phyloP scores from a whole-genome alignment of 768 basidiomycete genomes.

The Dioszegia aurantiaca region DNA sequence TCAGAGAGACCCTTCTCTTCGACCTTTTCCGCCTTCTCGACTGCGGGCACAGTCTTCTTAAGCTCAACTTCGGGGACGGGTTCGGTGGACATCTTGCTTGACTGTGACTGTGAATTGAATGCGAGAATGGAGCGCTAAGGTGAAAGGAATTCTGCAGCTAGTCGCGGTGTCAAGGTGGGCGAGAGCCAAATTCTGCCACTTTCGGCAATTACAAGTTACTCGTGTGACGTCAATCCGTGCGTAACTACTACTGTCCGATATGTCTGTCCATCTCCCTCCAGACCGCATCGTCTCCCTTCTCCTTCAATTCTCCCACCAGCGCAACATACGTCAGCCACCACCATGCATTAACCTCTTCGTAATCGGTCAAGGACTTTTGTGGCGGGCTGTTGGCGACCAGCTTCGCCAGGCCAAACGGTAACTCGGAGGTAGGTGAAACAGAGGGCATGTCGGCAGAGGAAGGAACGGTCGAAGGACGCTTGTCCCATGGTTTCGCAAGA shows the following conservation, averaged over 20 bases:
- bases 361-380: slow-evolving; percentile 32
- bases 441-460: not conserved
- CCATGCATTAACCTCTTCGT: slow-evolving; percentile 45
- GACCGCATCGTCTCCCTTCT: slow-evolving; percentile 20
- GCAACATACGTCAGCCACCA: slow-evolving; percentile 51
- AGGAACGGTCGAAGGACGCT: slow-evolving; percentile 18
- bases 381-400: slow-evolving; percentile 21
- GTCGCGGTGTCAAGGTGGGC: too few species aligned
- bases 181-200: slow-evolving; percentile 5
- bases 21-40: slow-evolving; percentile 33
- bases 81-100: slow-evolving; percentile 25
- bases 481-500: slow-evolving; percentile 51
- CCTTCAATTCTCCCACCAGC: slow-evolving; percentile 38
- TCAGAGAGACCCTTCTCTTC: slow-evolving; percentile 50
- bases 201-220: not conserved
- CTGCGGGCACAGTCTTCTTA: slow-evolving; percentile 43
- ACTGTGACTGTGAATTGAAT: not conserved
- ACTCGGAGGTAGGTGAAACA: not conserved
- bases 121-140: not conserved
- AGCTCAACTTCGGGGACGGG: slow-evolving; percentile 37
- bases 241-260: slow-evolving; percentile 25
- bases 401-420: slow-evolving; percentile 24
- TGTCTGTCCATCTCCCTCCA: slow-evolving; percentile 41
- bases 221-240: slow-evolving; percentile 3
- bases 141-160: slow-evolving; percentile 5